These are phyloP conservation scores for Cryphonectria naterciae DNA, from an alignment of 2,329 filamentous ascomycete species.

Conservation along the genomic window DNA sequence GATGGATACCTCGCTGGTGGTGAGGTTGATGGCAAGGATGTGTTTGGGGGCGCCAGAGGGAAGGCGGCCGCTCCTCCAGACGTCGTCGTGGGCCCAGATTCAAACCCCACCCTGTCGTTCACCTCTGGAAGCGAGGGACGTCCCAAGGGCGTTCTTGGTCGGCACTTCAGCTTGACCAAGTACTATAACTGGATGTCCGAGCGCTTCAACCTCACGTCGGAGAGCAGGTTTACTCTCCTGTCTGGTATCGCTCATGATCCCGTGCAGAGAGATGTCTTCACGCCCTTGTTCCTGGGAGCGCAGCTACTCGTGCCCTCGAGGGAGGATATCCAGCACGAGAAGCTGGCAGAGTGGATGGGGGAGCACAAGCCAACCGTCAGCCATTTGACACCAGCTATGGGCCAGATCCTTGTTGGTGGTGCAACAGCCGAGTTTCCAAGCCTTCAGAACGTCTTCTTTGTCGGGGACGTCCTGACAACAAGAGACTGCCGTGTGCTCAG, in stretches of 20 bases:
- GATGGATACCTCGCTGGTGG: conserved; percentile 76
- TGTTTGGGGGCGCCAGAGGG: conserved; percentile 58
- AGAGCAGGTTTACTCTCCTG: conserved; percentile 73
- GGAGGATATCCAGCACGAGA: conserved; percentile 77
- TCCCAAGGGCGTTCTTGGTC: conserved; percentile 71
- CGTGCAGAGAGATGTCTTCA: conserved; percentile 41
- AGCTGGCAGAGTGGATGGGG: conserved; percentile 85
- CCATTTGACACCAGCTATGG: conserved; percentile 95
- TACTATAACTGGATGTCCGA: conserved; percentile 96
- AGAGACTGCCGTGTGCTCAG: conserved; percentile 80
- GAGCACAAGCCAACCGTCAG: conserved; percentile 75
- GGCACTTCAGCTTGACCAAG: conserved; percentile 82
- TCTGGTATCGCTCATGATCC: conserved; percentile 82
- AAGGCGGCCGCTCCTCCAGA: conserved; percentile 63
- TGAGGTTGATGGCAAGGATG: conserved; percentile 56
- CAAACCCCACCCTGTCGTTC: conserved; percentile 74
- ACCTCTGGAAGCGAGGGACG: conserved; percentile 62
- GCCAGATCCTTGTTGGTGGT: conserved; percentile 88
- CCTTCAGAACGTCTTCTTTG: conserved; percentile 83
- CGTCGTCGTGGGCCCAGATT: conserved; percentile 85
- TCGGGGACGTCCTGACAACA: conserved; percentile 87
- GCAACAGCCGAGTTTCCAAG: conserved; percentile 76
- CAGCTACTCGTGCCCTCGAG: conserved; percentile 21
- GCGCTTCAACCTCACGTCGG: conserved; percentile 61
- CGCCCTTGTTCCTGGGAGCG: conserved; percentile 24